phyloP scores from a whole-genome alignment of 345 rosid genomes.

The Salix purpurea region DNA sequence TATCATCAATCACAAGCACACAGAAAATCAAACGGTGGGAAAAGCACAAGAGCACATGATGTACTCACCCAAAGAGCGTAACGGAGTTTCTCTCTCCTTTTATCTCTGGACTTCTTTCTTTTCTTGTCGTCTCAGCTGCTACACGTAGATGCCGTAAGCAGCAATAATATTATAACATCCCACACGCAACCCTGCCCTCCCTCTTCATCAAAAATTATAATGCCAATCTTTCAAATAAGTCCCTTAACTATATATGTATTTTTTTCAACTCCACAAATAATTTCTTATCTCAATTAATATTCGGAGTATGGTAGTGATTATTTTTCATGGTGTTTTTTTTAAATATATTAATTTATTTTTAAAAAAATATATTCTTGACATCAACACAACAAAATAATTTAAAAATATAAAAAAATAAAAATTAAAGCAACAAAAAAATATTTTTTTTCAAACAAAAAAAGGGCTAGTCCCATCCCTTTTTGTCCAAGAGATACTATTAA shows the following conservation, averaged over 20 bases:
- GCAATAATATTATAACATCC: constrained; percentile 21
- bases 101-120: neutral
- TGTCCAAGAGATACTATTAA: no score
- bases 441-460: no score
- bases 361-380: no score
- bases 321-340: no score
- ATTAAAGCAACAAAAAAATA: no score
- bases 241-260: neutral
- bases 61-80: neutral
- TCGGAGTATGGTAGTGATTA: no score
- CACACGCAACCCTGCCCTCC: constrained; percentile 44
- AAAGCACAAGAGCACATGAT: neutral
- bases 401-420: no score
- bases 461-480: no score
- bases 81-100: neutral
- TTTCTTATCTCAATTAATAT: neutral
- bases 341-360: no score
- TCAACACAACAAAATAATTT: no score
- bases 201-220: constrained; percentile 6
- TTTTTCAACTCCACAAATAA: neutral
- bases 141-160: constrained; percentile 58
- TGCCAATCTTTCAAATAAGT: neutral
- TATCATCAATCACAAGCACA: neutral
- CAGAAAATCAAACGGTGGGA: neutral
- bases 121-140: constrained; percentile 38